Evolutionary conservation across 257 asterid species (phyloP).

Genomic region (Agastache rugosa): DNA sequence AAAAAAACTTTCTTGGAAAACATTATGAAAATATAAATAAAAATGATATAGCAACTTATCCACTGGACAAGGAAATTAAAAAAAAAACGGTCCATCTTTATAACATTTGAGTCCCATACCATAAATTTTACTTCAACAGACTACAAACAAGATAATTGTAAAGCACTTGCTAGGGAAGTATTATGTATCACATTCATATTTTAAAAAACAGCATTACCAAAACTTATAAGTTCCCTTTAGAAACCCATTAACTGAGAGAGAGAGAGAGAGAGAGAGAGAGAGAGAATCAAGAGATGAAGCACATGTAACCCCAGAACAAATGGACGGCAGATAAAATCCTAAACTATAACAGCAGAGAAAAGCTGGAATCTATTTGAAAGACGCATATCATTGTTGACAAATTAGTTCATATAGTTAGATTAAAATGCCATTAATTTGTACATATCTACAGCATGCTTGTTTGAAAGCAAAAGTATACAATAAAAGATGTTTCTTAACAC

Average conservation of each 20-base stretch:
- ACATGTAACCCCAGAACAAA: constrained; percentile 1
- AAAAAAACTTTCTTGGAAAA: neutral
- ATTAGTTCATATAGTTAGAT: constrained; percentile 4
- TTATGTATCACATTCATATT: neutral
- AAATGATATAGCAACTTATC: constrained; percentile 1
- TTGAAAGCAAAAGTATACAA: constrained; percentile 22
- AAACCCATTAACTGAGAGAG: constrained; percentile 5
- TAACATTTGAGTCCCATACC: neutral
- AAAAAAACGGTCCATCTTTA: neutral
- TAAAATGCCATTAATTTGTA: neutral
- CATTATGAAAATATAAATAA: neutral
- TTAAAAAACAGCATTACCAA: constrained; percentile 1
- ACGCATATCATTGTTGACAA: constrained; percentile 1
- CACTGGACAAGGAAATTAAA: constrained; percentile 3
- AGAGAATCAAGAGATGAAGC: neutral
- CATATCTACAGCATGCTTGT: constrained; percentile 19
- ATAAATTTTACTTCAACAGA: neutral
- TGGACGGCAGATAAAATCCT: neutral
- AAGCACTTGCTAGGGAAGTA: neutral
- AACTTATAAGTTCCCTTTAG: neutral
- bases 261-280: constrained; percentile 14
- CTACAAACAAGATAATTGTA: constrained; percentile 8
- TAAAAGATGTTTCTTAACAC: constrained; percentile 6
- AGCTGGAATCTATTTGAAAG: neutral
- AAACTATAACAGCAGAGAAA: neutral